These are phyloP conservation scores for Rhodotorula sp. DNA, from an alignment of 1,284 basidiomycete species.

Conservation along the genomic window DNA sequence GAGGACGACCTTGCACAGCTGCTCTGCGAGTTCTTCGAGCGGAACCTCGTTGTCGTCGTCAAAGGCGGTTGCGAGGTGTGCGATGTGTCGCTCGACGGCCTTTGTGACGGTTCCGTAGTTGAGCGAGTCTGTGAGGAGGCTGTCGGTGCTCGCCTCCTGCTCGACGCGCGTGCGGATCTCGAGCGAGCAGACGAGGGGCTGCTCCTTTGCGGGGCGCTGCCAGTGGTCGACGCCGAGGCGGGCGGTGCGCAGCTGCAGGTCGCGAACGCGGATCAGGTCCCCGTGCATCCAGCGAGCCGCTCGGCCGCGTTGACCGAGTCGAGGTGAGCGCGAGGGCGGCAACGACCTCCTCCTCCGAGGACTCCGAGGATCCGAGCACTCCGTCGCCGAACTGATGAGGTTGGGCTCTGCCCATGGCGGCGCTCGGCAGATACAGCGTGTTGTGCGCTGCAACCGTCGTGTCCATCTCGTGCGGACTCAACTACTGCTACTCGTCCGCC, in stretches of 20 bases:
- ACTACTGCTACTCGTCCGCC: constrained; percentile 15
- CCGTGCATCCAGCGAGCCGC: constrained; percentile 4
- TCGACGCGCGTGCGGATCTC: constrained; percentile 58
- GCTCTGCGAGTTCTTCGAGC: constrained; percentile 38
- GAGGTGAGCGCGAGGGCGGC: background rate
- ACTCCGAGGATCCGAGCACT: no score
- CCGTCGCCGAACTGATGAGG: no score
- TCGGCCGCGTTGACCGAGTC: background rate
- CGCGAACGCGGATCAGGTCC: constrained; percentile 46
- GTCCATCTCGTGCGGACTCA: constrained; percentile 13
- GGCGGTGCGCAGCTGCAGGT: constrained; percentile 41
- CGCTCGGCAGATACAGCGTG: constrained; percentile 7
- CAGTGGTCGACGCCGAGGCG: constrained; percentile 31
- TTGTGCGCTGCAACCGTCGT: constrained; percentile 9
- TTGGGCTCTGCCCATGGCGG: no score
- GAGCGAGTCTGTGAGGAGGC: constrained; percentile 26
- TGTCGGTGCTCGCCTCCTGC: constrained; percentile 35
- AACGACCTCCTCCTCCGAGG: no score
- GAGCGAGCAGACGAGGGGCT: constrained; percentile 64
- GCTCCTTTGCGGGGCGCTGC: constrained; percentile 46
- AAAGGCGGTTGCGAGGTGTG: background rate
- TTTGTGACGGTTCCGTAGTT: constrained; percentile 61
- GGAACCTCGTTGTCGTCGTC: background rate
- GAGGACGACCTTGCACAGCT: constrained; percentile 31
- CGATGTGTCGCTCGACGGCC: constrained; percentile 45